Evolutionary conservation across 805 yeast species (phyloP), one percentile per base, ranked within the genome.

Genomic region (Saccharomycopsis fodiens): DNA sequence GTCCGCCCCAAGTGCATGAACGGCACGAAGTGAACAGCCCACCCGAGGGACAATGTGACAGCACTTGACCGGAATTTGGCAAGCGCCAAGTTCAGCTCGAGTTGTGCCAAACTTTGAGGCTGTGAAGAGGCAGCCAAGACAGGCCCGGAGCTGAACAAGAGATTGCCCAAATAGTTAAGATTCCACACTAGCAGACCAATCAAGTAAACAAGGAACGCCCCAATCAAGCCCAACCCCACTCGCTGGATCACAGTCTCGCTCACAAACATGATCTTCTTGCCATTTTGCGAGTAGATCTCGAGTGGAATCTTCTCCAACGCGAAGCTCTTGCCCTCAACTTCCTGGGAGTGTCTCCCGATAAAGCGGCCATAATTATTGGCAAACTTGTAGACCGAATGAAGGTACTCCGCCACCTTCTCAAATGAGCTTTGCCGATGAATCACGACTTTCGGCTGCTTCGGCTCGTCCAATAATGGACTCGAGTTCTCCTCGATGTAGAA

Each of bases 401-500:
- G 56, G 39, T 45, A 62, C 57, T 21, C 54, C 25, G 16, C 39
- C 52, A 52, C 52, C 54, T 60, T 35, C 39, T 38, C 41, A 51
- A 46, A 12, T 52, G 42, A 17, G 51, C 45, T 21, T 53, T 46
- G 48, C 47, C 35, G 23, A 7, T 50, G 48, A 39, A 54, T 45
- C 38, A 57, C 59, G 35, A 58, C 57, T 2, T 53, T 60, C 44
- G 50, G 54, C n/a, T 38, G 49, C 16, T 42, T 60, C 55, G 19
- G 59, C 58, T 1, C 41, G 47, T n/a, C 35, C 39, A 72, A 60
- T 45, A 63, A 55, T 13, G 83, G 84, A 60, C 80, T 82, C 21
- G 60, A 58, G 55, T 82, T 82, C 48, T 65, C 65, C 58, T 88
- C 96, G 52, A 89, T 64, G 56, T 68, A 76, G 85, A 95, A 89